These are phyloP conservation scores for Torrubiella hemipterigena DNA, from an alignment of 2,329 filamentous ascomycete genomes.

Conservation along the genomic window DNA sequence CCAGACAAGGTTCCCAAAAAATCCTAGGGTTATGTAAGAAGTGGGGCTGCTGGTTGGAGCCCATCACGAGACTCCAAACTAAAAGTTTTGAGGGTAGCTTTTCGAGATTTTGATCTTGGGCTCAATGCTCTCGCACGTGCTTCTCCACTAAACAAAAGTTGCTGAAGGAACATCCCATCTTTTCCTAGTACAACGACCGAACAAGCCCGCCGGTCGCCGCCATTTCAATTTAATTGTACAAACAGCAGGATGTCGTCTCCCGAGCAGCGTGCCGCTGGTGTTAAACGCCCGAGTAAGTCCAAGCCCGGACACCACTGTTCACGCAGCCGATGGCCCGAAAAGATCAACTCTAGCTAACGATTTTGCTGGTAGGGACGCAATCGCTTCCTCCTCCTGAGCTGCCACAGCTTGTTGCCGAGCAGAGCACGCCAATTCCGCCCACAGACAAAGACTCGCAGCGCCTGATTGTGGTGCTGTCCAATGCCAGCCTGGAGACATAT, in stretches of 20 bases:
- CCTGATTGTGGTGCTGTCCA: slow-evolving; percentile 90
- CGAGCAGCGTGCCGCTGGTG: slow-evolving; percentile 25
- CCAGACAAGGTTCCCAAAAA: too few species aligned
- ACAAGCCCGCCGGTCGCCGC: too few species aligned
- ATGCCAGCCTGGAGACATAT: slow-evolving; percentile 96
- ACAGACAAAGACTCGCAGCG: slow-evolving; percentile 85
- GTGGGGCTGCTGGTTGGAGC: too few species aligned
- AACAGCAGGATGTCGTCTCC: slow-evolving; percentile 28
- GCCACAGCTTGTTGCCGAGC: slow-evolving; percentile 86
- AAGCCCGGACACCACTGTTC: not conserved
- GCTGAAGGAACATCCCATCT: too few species aligned
- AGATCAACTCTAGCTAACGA: slow-evolving; percentile 1
- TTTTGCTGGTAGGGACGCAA: slow-evolving; percentile 58
- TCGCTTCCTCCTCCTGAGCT: slow-evolving; percentile 86
- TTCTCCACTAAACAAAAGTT: too few species aligned
- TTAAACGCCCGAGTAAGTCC: slow-evolving; percentile 30
- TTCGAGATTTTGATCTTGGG: too few species aligned
- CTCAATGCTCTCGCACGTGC: too few species aligned
- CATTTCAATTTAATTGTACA: too few species aligned
- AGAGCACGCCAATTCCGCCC: slow-evolving; percentile 70
- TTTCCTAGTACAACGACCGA: too few species aligned
- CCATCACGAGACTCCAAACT: too few species aligned
- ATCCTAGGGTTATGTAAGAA: too few species aligned
- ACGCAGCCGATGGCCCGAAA: slow-evolving; percentile 1
- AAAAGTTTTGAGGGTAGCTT: too few species aligned